These are phyloP conservation scores for Excoecaria cochinchinensis DNA, from an alignment of 345 rosid genomes.

Conservation along the genomic window DNA sequence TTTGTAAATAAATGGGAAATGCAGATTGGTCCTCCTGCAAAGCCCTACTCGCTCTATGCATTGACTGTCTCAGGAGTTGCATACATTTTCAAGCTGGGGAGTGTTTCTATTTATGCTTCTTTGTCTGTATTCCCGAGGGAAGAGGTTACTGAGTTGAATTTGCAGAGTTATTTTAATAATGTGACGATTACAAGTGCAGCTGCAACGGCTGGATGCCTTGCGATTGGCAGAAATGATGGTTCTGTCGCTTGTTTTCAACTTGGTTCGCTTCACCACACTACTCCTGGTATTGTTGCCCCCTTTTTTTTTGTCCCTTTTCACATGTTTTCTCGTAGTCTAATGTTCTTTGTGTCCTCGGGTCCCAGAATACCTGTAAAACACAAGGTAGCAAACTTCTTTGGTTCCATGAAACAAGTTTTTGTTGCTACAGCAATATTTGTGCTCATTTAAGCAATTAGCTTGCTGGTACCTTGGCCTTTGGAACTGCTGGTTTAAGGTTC, in stretches of 20 bases:
- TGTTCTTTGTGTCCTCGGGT: not conserved
- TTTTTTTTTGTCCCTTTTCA: not conserved
- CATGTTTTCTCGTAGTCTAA: not conserved
- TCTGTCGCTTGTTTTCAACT: constrained; percentile 60
- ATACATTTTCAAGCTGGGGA: constrained; percentile 51
- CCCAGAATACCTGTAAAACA: not conserved
- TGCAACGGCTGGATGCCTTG: constrained; percentile 56
- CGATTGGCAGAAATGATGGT: constrained; percentile 69
- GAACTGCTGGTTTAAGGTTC: not conserved
- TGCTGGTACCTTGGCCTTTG: not conserved
- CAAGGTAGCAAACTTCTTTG: not conserved
- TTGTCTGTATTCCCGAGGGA: constrained; percentile 44
- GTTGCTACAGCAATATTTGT: not conserved
- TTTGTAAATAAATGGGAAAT: not conserved
- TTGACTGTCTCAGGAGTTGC: constrained; percentile 67
- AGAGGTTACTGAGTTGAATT: constrained; percentile 48
- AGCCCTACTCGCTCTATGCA: constrained; percentile 49
- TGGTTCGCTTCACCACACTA: constrained; percentile 38
- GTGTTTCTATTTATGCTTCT: constrained; percentile 41
- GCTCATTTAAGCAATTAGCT: not conserved
- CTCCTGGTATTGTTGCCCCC: constrained; percentile 47
- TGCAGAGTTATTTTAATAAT: constrained; percentile 35
- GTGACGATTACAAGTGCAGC: constrained; percentile 50
- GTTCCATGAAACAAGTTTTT: not conserved
- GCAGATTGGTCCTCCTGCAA: constrained; percentile 36